Base-by-base conservation (phyloP, 202 grass and related monocot genomes). In the Setaria viridis region DNA sequence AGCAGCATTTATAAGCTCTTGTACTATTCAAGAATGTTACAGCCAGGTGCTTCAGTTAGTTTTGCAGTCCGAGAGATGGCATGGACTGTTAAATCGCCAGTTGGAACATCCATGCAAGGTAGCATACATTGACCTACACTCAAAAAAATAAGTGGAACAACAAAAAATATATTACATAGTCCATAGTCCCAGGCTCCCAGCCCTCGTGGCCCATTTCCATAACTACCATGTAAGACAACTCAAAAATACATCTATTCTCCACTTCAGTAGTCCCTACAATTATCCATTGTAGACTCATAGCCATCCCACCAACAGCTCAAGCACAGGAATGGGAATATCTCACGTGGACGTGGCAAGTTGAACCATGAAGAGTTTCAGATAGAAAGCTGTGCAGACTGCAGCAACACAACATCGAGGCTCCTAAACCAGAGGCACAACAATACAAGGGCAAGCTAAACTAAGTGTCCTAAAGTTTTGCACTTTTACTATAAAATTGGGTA, bases 201-300 rank as follows among this genome's bases (percentile, higher is more conserved):
- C n/a, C 6, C 11, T 72, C 13, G 32, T 59, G 62, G 20, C 30
- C 25, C 43, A 67, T 46, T 37, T 67, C 60, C 77, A 10, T 51
- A 66, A 34, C 39, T 41, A 41, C 39, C 39, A 41, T 48, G 49
- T 6, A 64, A 30, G 12, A 63, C 16, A 49, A 30, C 59, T 20
- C 39, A 48, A 62, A 62, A 78, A 78, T 29, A 21, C 32, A 67
- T 21, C 17, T 25, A 7, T 51, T 19, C 10, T 30, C 46, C 16
- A 21, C 5, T 14, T 50, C 16, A 5, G 11, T 37, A 50, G 29
- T 35, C 72, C 17, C 62, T 67, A 65, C 39, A 41, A 41, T 41
- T 41, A 50, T 48, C 59, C 25, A 79, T 62, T 65, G 43, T 79
- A 79, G 45, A 78, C 56, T 43, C 13, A 6, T 30, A 32, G 57